Percentiles rank a stretch among this genome's conserved stretches.
Conservation (phyloP, 2,329 filamentous ascomycete genomes). For the Ophiosphaerella narmari region DNA sequence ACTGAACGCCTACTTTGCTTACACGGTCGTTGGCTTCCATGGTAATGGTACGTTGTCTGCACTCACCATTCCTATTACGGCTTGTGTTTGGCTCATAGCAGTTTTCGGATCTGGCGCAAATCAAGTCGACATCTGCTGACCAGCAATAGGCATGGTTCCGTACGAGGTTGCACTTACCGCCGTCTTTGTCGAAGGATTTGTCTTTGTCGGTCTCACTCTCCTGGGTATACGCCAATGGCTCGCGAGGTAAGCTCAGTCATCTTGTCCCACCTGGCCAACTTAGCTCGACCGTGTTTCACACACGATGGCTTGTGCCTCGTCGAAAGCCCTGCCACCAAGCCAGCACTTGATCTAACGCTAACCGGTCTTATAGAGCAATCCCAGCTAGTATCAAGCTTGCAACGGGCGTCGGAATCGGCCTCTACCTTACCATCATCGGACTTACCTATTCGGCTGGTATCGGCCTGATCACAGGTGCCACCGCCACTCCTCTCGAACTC, state of each 20-base stretch:
- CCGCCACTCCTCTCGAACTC: conserved; percentile 70
- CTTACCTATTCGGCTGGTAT: conserved; percentile 83
- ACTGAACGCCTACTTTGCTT: conserved; percentile 86
- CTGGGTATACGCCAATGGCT: conserved; percentile 76
- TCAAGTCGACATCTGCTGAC: background rate
- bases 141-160: conserved; percentile 59
- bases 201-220: conserved; percentile 78
- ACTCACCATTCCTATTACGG: conserved; percentile 18
- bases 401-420: conserved; percentile 81
- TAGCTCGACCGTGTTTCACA: background rate
- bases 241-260: conserved; percentile 24
- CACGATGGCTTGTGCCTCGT: conserved; percentile 1
- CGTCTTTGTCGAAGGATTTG: conserved; percentile 85
- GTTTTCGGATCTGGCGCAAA: too few species aligned
- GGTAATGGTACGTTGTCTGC: conserved; percentile 60
- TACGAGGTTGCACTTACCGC: conserved; percentile 80
- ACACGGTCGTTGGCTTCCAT: conserved; percentile 77
- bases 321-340: conserved; percentile 9
- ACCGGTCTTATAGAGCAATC: conserved; percentile 62
- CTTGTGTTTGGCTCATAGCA: too few species aligned
- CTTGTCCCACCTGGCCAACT: background rate
- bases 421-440: conserved; percentile 78
- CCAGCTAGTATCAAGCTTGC: conserved; percentile 85
- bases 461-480: conserved; percentile 73
- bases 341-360: conserved; percentile 57